Conservation (phyloP, 2,329 filamentous ascomycete species). For the Lachnellula subtilissima region DNA sequence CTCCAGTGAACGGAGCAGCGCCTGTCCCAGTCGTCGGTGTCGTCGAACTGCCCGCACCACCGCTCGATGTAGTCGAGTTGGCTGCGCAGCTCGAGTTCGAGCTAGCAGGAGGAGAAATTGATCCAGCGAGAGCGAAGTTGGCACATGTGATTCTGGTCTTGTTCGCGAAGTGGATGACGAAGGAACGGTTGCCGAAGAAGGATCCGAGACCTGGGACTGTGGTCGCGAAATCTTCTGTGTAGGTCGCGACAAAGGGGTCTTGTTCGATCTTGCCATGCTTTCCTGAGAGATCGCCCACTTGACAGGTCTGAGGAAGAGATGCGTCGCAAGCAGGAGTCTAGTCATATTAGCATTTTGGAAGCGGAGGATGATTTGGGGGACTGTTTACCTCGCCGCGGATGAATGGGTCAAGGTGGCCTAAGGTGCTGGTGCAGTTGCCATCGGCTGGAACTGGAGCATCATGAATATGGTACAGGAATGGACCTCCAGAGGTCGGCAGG, state of each 20-base stretch:
- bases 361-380: neutral
- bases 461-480: conserved; percentile 70
- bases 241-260: conserved; percentile 46
- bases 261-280: conserved; percentile 61
- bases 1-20: neutral
- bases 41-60: neutral
- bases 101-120: neutral
- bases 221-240: conserved; percentile 54
- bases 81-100: neutral
- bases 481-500: conserved; percentile 51
- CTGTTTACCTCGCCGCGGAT: conserved; percentile 43
- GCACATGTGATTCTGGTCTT: conserved; percentile 61
- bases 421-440: conserved; percentile 67
- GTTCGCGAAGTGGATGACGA: conserved; percentile 61
- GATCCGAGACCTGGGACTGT: conserved; percentile 45
- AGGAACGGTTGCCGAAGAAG: conserved; percentile 61
- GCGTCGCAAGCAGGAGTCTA: conserved; percentile 58
- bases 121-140: conserved; percentile 45
- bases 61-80: neutral
- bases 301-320: conserved; percentile 56
- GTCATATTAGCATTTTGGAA: conserved; percentile 6
- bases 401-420: conserved; percentile 68
- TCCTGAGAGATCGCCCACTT: conserved; percentile 72
- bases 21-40: neutral
- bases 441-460: conserved; percentile 54